Conservation (phyloP, 2,329 filamentous ascomycete species). For the Aspergillus fumigatus region DNA sequence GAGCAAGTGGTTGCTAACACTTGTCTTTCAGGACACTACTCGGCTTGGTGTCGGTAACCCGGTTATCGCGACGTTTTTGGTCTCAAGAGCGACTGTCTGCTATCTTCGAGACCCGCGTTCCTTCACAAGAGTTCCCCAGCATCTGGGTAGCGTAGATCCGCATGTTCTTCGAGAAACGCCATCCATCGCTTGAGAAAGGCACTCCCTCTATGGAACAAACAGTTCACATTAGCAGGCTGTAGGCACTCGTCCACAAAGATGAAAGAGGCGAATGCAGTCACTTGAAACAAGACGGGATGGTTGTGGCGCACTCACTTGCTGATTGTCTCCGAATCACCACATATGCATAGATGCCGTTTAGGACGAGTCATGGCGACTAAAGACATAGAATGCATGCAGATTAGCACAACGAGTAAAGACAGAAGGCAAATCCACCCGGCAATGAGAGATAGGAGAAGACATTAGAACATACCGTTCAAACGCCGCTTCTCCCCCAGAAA, state of each 20-base stretch:
- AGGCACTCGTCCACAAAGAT: neutral
- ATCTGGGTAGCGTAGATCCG: constrained; percentile 86
- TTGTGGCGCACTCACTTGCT: constrained; percentile 62
- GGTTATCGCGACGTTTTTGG: neutral
- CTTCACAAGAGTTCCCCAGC: constrained; percentile 32
- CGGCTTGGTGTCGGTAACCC: neutral
- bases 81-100: neutral
- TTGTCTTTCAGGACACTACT: neutral
- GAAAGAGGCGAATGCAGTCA: neutral
- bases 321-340: constrained; percentile 93
- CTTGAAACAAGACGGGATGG: neutral
- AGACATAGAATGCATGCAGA: neutral
- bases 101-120: neutral
- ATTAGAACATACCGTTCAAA: constrained; percentile 68
- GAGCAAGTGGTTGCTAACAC: neutral
- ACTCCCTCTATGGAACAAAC: constrained; percentile 61
- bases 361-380: constrained; percentile 95
- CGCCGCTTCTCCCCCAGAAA: constrained; percentile 89
- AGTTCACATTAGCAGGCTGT: constrained; percentile 1
- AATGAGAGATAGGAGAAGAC: neutral
- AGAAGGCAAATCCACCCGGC: neutral
- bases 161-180: constrained; percentile 81
- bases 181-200: constrained; percentile 87
- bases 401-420: neutral
- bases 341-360: constrained; percentile 80